A percentile compares a stretch with the other conserved stretches of the same genome.
Evolutionary conservation across 2,329 filamentous ascomycete species (phyloP).

Genomic region (Fusarium sarcochroum): DNA sequence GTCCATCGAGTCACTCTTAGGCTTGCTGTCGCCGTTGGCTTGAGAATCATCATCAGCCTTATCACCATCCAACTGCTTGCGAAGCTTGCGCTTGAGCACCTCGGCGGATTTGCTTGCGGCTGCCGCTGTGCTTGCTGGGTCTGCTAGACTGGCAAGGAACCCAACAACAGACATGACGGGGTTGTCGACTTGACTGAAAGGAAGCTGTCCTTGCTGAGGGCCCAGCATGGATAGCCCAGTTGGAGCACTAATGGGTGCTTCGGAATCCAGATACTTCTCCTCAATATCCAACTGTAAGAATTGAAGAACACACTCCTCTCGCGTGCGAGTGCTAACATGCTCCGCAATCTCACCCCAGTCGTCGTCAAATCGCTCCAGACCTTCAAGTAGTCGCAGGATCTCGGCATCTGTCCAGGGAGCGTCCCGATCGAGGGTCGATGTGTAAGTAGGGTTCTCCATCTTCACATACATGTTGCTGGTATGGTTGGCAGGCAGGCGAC

Average conservation of each 20-base stretch:
- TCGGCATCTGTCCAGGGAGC: conserved; percentile 93
- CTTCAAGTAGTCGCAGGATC: conserved; percentile 89
- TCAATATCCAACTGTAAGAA: conserved; percentile 98
- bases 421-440: conserved; percentile 83
- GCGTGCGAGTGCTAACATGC: conserved; percentile 90
- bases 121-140: conserved; percentile 90
- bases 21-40: conserved; percentile 72
- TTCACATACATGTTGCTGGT: conserved; percentile 86
- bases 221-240: conserved; percentile 77
- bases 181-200: conserved; percentile 94
- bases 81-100: conserved; percentile 84
- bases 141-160: conserved; percentile 91
- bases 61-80: conserved; percentile 79
- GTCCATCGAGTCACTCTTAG: conserved; percentile 74
- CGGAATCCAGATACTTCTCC: conserved; percentile 93
- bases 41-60: conserved; percentile 57
- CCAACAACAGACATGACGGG: conserved; percentile 96
- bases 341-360: conserved; percentile 96
- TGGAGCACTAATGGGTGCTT: conserved; percentile 66
- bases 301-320: conserved; percentile 96
- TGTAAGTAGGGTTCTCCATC: conserved; percentile 89
- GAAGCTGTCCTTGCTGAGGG: conserved; percentile 82
- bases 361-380: conserved; percentile 91
- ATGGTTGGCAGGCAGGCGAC: conserved; percentile 84
- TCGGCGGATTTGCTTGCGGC: conserved; percentile 90